A percentile compares a stretch with the other conserved stretches of the same genome.
Evolutionary conservation across 2,329 filamentous ascomycete genomes (phyloP).

Genomic region (Colletotrichum orchidophilum): DNA sequence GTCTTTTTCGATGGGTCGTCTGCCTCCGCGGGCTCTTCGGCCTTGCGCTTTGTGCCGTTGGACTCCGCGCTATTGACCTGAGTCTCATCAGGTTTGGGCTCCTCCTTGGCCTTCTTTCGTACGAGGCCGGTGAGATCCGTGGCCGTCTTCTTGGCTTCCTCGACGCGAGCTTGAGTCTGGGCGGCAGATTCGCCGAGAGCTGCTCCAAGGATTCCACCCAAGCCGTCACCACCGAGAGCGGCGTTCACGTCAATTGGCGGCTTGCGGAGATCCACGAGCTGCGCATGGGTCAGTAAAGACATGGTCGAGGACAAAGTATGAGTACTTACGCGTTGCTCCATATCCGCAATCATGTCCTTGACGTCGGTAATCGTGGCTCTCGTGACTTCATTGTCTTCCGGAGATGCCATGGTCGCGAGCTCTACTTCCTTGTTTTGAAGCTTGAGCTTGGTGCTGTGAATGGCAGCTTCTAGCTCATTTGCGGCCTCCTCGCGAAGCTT

Average conservation of each 20-base stretch:
- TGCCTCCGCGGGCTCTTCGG: slow-evolving; percentile 49
- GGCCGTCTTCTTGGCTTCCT: slow-evolving; percentile 78
- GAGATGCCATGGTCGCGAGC: slow-evolving; percentile 68
- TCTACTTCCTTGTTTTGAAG: slow-evolving; percentile 75
- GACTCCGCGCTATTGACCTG: slow-evolving; percentile 39
- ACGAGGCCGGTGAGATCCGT: slow-evolving; percentile 80
- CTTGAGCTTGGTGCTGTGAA: slow-evolving; percentile 76
- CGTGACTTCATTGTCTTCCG: slow-evolving; percentile 73
- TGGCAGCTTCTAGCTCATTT: slow-evolving; percentile 76
- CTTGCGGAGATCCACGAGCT: slow-evolving; percentile 75
- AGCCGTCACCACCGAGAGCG: slow-evolving; percentile 61
- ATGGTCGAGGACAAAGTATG: neutral
- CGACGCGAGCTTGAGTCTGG: slow-evolving; percentile 70
- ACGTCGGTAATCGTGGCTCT: slow-evolving; percentile 74
- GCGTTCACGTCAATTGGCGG: slow-evolving; percentile 68
- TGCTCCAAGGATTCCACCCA: slow-evolving; percentile 70
- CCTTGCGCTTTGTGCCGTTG: slow-evolving; percentile 66
- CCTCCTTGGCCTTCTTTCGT: slow-evolving; percentile 70
- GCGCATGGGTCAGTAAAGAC: slow-evolving; percentile 1
- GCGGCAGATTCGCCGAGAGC: slow-evolving; percentile 69
- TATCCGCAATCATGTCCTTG: slow-evolving; percentile 80
- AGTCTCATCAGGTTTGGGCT: slow-evolving; percentile 37
- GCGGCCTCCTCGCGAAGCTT: slow-evolving; percentile 76
- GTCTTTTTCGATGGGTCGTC: slow-evolving; percentile 44
- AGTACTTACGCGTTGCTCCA: slow-evolving; percentile 74